Evolutionary conservation across 208 protist genomes (phyloP).

Genomic region (Trypanosoma avium): DNA sequence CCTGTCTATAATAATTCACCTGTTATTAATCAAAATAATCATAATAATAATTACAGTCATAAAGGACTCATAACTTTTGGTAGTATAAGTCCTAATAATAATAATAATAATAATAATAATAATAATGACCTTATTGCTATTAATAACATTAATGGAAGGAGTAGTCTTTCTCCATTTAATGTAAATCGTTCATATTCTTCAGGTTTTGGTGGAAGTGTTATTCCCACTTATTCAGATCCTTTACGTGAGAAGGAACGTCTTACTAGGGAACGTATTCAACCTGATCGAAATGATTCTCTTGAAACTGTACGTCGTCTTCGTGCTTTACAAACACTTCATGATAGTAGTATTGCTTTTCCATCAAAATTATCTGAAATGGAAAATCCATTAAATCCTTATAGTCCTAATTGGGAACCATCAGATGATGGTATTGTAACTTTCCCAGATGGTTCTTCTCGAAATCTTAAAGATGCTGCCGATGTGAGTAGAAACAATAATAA

Average conservation of each 20-base stretch:
- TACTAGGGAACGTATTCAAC: conserved; percentile 9
- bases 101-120: background rate
- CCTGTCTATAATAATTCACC: background rate
- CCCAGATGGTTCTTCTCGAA: conserved; percentile 23
- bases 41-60: background rate
- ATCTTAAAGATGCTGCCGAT: conserved; percentile 1
- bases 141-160: background rate
- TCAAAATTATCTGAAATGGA: conserved; percentile 1
- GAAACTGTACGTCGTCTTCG: conserved; percentile 31
- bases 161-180: too few species aligned
- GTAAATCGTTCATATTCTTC: background rate
- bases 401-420: conserved; percentile 17
- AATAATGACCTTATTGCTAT: background rate
- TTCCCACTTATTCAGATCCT: conserved; percentile 8
- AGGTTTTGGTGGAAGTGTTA: conserved; percentile 9
- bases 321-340: conserved; percentile 9
- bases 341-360: conserved; percentile 3
- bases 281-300: conserved; percentile 14
- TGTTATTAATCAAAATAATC: too few species aligned
- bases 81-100: background rate
- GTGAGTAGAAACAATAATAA: background rate
- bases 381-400: conserved; percentile 23
- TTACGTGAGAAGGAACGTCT: conserved; percentile 10
- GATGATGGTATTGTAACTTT: conserved; percentile 21
- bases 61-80: too few species aligned